Evolutionary conservation across 1,139 yeast genomes (phyloP), one percentile per base, ranked within the genome.

Genomic region (Geotrichum restrictum): DNA sequence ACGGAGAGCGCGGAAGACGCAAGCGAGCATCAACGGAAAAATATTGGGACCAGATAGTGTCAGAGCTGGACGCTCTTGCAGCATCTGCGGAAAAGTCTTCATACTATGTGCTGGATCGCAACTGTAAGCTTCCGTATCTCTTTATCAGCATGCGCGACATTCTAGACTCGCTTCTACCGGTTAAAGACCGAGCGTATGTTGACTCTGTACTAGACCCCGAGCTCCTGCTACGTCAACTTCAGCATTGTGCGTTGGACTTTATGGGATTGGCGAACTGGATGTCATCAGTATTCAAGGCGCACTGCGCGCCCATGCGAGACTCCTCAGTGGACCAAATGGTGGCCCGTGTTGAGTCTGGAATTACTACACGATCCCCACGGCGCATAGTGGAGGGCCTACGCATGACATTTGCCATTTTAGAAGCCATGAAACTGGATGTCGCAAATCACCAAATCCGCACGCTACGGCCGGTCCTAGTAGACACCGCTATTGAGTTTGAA

Each of bases 281-380:
- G 36, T 80, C 86, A n/a, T 72, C 76, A 32, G 82, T 85, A 36
- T 83, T 88, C 71, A 86, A 87, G 68, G 77, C 82, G 53, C 94
- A 85, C 67, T 89, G 97, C 72, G 96, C 97, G 7, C 98, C 98
- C 56, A 88, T 88, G 95, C 78, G 98, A 63, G 96, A 88, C 69
- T 74, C 80, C 47, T 85, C 95, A 88, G 95, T 89, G 43, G 87
- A 83, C 62, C 87, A 84, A 62, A 88, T 91, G 94, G 81, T 80
- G 52, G 65, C 68, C n/a, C 79, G 82, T 61, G 85, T 89, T 64
- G 77, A 75, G 52, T 76, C 76, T 53, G 88, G 95, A 22, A 79
- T 79, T 57, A 65, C 69, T n/a, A 73, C 74, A 32, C 72, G 74
- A 57, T 76, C 82, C 21, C 79, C 82, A 10, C 66, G 74, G 54